Base-by-base conservation (phyloP, 2,329 filamentous ascomycete species). In the Pseudogymnoascus sp. region DNA sequence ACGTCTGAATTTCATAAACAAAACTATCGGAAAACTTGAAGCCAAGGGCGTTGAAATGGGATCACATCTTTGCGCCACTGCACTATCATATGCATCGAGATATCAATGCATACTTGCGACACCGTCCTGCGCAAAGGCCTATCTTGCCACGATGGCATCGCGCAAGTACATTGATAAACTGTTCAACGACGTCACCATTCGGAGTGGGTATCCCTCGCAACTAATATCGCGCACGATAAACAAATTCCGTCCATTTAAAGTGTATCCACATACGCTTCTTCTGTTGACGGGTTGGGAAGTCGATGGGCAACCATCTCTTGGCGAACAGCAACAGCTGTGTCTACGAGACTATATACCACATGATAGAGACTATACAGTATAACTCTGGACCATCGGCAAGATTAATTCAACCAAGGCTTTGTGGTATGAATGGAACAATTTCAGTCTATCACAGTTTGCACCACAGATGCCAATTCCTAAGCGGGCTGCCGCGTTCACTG, bases 181-280 rank as follows among this genome's bases (percentile, higher is more conserved):
- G n/a, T 56, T 23, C 37, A 14, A 37, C 16, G 14, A 14, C 37
- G n/a, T 8, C 6, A 18, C 35, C 11, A 60, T 28, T 73, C 80
- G 60, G 66, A 81, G 23, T 77, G 79, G 62, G 78, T 40, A 40
- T 40, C 8, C 79, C 65, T 1, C 65, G 79, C 7, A 70, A 71
- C 44, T 68, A 69, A 14, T 63, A 73, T 31, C 75, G 69, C 1
- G 64, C 77, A 60, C 66, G 63, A 59, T 64, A 74, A 38, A 75
- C 76, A 21, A 62, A 69, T 2, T 62, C 25, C 60, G 66, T 42
- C 69, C 66, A 10, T 66, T 64, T 38, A 69, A 70, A 47, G 10
- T 67, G 37, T 61, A 61, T 53, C 61, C 63, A 62, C 65, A 65
- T 23, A 42, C 69, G 3, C 72, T 69, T 56, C 62, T 66, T 37